A percentile compares a stretch with the other conserved stretches of the same genome.
Evolutionary conservation across 495 filamentous ascomycete genomes (phyloP).

Genomic region (Sporormia fimetaria): DNA sequence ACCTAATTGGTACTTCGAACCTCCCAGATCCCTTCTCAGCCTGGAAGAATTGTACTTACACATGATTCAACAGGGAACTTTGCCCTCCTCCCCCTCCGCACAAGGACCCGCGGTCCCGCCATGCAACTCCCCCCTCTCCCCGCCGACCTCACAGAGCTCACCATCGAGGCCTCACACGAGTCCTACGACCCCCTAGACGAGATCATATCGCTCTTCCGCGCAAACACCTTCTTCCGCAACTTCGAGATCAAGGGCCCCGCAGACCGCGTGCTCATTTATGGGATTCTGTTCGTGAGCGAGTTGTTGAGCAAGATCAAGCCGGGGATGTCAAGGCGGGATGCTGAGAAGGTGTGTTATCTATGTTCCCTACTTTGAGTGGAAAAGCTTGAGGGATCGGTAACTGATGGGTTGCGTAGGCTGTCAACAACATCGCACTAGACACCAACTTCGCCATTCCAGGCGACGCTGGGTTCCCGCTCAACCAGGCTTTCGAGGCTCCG

Average conservation of each 20-base stretch:
- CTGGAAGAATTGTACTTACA: background rate
- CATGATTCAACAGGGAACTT: constrained; percentile 57
- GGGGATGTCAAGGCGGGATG: constrained; percentile 43
- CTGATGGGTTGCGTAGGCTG: constrained; percentile 35
- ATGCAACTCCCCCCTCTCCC: constrained; percentile 70
- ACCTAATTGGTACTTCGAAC: constrained; percentile 45
- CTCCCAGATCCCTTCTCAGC: constrained; percentile 12
- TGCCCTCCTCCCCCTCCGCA: constrained; percentile 86
- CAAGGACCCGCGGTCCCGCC: constrained; percentile 81
- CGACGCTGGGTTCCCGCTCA: constrained; percentile 86
- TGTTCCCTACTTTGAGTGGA: too few species aligned
- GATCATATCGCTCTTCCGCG: constrained; percentile 82
- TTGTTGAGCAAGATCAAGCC: constrained; percentile 77
- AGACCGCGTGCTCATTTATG: constrained; percentile 90
- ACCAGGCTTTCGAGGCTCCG: constrained; percentile 75
- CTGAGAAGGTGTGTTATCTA: constrained; percentile 37
- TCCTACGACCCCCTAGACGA: constrained; percentile 94
- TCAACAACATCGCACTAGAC: constrained; percentile 66
- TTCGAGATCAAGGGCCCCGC: constrained; percentile 98
- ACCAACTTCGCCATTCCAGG: constrained; percentile 84
- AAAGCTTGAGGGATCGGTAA: background rate
- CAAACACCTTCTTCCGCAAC: constrained; percentile 98
- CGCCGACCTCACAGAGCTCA: constrained; percentile 51
- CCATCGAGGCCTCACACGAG: constrained; percentile 71
- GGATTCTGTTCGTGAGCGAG: constrained; percentile 86